Evolutionary conservation across 2,329 filamentous ascomycete genomes (phyloP).

Genomic region (Aspergillus eucalypticola): DNA sequence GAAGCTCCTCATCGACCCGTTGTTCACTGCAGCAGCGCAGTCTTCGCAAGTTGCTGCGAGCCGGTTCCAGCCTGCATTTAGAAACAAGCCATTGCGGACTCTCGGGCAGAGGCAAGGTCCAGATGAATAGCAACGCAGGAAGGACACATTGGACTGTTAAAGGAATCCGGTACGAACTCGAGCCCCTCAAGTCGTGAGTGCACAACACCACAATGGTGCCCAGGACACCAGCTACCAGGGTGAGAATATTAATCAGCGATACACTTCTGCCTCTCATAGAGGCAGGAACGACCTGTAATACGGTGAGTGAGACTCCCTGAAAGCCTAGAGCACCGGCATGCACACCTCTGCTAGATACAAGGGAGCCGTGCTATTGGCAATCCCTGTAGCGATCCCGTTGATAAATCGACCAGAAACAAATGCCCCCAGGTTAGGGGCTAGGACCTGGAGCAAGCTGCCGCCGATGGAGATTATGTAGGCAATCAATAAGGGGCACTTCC

Average conservation of each 20-base stretch:
- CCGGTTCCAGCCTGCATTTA: conserved; percentile 32
- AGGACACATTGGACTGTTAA: conserved; percentile 38
- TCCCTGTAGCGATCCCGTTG: conserved; percentile 35
- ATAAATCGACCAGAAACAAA: conserved; percentile 37
- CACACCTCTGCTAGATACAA: conserved; percentile 39
- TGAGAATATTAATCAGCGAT: conserved; percentile 35
- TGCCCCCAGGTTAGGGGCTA: conserved; percentile 35
- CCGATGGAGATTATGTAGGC: conserved; percentile 37
- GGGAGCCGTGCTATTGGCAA: conserved; percentile 37
- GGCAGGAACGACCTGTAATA: conserved; percentile 32
- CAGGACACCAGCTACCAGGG: conserved; percentile 33
- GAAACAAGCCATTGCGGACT: conserved; percentile 37
- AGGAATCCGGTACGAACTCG: conserved; percentile 37
- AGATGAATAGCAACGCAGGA: conserved; percentile 31
- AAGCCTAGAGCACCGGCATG: not conserved
- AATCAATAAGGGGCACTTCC: conserved; percentile 36
- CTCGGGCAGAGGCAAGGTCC: conserved; percentile 36
- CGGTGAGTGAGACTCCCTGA: not conserved
- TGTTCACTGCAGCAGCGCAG: conserved; percentile 34
- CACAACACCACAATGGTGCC: conserved; percentile 37
- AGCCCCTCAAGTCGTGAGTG: conserved; percentile 29
- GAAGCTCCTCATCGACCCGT: conserved; percentile 35
- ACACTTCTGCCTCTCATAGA: conserved; percentile 36
- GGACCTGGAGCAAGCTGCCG: conserved; percentile 39
- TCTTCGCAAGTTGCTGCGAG: conserved; percentile 32